Evolutionary conservation across 139 green algal genomes (phyloP).

Genomic region (Astrephomene gubernaculifera): DNA sequence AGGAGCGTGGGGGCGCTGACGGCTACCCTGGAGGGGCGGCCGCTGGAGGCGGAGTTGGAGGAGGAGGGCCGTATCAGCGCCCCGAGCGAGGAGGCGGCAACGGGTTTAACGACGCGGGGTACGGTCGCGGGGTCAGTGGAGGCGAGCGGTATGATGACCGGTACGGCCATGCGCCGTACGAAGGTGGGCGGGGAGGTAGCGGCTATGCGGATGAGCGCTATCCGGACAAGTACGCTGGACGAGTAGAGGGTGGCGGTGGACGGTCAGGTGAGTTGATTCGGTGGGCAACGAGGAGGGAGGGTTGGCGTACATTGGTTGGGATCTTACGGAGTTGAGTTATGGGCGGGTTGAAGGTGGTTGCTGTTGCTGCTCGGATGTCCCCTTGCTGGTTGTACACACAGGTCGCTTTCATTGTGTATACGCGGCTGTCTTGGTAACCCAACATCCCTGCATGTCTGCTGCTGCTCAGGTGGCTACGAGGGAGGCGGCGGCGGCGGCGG

Average conservation of each 20-base stretch:
- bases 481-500: neutral
- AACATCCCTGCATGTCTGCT: too few species aligned
- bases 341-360: too few species aligned
- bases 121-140: neutral
- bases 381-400: too few species aligned
- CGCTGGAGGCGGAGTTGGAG: neutral
- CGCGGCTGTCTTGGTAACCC: too few species aligned
- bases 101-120: neutral
- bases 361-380: too few species aligned
- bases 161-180: neutral
- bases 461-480: slow-evolving; percentile 27
- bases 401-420: too few species aligned
- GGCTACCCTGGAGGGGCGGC: too few species aligned
- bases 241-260: neutral
- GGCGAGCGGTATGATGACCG: slow-evolving; percentile 16
- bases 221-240: slow-evolving; percentile 1
- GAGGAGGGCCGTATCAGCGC: neutral
- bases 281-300: too few species aligned
- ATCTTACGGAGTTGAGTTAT: too few species aligned
- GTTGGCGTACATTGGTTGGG: too few species aligned
- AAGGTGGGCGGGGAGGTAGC: neutral
- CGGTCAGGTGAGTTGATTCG: too few species aligned
- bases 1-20: neutral
- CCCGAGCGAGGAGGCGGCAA: neutral
- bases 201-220: neutral